Conservation (phyloP, 2,329 filamentous ascomycete species). For the Cytospora chrysosperma region DNA sequence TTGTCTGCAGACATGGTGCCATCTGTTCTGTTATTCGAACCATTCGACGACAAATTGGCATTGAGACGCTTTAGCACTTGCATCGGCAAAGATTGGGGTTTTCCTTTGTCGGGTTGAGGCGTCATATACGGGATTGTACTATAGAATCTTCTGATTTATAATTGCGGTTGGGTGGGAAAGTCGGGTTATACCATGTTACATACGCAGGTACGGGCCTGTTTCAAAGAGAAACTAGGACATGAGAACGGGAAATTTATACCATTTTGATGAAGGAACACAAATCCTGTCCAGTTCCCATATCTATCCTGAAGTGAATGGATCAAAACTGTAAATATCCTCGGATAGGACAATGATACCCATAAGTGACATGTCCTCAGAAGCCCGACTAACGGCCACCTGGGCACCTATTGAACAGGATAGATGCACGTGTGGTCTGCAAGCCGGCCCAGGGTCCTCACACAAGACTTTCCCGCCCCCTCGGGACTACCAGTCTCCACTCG, state of each 20-base stretch:
- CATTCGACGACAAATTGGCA: not conserved
- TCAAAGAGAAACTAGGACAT: not conserved
- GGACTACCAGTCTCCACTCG: not conserved
- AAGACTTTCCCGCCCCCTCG: not conserved
- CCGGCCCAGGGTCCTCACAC: not conserved
- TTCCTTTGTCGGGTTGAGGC: not conserved
- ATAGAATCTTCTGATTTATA: not conserved
- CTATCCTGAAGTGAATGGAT: not conserved
- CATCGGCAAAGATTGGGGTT: not conserved
- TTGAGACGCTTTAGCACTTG: not conserved
- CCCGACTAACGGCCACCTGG: not conserved
- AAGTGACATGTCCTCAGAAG: not conserved
- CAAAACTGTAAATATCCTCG: not conserved
- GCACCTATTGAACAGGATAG: not conserved
- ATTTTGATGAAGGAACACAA: no score
- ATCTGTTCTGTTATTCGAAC: not conserved
- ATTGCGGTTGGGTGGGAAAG: no score
- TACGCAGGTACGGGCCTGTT: no score
- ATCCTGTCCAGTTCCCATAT: no score
- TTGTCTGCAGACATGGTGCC: not conserved
- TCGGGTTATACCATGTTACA: no score
- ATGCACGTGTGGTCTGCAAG: not conserved
- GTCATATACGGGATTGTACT: not conserved
- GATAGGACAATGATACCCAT: not conserved
- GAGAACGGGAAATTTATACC: no score